Percentiles rank a stretch among this genome's conserved stretches.
These are phyloP conservation scores for Obba rivulosa DNA, from an alignment of 768 basidiomycete genomes.

Conservation along the genomic window DNA sequence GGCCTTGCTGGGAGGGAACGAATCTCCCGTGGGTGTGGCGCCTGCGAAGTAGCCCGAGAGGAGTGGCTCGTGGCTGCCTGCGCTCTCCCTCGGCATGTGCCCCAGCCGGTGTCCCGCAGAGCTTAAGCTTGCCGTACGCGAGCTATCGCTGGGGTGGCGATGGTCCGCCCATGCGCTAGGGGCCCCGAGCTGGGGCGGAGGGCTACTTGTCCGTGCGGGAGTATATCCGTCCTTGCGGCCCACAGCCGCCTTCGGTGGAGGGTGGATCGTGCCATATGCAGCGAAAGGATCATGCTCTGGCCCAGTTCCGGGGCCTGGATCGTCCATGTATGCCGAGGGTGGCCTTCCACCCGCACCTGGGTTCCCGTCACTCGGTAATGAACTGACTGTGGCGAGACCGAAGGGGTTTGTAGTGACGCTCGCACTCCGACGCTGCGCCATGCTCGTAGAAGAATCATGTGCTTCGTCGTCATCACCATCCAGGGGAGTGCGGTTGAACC, in stretches of 20 bases:
- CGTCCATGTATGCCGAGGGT: conserved; percentile 24
- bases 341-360: conserved; percentile 7
- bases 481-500: conserved; percentile 60
- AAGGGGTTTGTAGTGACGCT: conserved; percentile 11
- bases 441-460: conserved; percentile 11
- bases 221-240: conserved; percentile 33
- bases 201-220: conserved; percentile 42
- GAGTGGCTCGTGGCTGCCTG: conserved; percentile 57
- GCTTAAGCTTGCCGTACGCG: conserved; percentile 13
- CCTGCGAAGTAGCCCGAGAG: conserved; percentile 28
- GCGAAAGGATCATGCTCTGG: conserved; percentile 43
- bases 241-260: conserved; percentile 13
- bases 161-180: conserved; percentile 11
- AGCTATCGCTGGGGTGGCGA: conserved; percentile 20
- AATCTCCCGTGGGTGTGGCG: conserved; percentile 2
- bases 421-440: conserved; percentile 15
- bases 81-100: conserved; percentile 45
- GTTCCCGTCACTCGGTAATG: conserved; percentile 10
- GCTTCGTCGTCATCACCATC: conserved; percentile 57
- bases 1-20: not conserved
- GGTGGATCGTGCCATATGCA: conserved; percentile 30
- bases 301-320: conserved; percentile 25
- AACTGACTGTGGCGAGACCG: conserved; percentile 18
- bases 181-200: conserved; percentile 31
- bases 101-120: conserved; percentile 25